These are phyloP conservation scores for Microcos paniculata DNA, from an alignment of 345 rosid genomes.

Conservation along the genomic window DNA sequence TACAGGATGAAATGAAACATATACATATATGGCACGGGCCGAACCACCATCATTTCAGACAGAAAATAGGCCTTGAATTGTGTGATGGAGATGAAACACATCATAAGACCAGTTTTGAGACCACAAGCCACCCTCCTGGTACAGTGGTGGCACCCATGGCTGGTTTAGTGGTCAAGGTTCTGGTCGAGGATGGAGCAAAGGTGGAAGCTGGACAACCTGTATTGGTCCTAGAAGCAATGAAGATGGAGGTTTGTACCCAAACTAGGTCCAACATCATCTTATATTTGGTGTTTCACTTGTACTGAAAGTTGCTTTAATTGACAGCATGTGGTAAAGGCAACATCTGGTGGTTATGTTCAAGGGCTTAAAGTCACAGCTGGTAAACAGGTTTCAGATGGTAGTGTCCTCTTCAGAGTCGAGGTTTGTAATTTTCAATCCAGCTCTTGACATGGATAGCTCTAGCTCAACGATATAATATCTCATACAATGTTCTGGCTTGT, in stretches of 20 bases:
- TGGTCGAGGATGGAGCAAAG: conserved; percentile 58
- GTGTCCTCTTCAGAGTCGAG: conserved; percentile 71
- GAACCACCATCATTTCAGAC: conserved; percentile 65
- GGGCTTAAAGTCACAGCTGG: conserved; percentile 73
- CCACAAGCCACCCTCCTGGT: conserved; percentile 58
- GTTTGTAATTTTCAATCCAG: conserved; percentile 30
- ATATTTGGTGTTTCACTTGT: neutral
- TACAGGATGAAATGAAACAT: conserved; percentile 64
- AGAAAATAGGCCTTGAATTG: conserved; percentile 54
- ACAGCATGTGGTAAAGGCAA: conserved; percentile 89
- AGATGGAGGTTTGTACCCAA: conserved; percentile 79
- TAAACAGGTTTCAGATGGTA: conserved; percentile 73
- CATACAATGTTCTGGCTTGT: neutral
- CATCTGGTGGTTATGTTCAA: conserved; percentile 56
- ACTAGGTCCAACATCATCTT: neutral
- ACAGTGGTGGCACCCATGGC: conserved; percentile 90
- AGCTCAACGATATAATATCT: neutral
- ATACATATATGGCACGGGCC: conserved; percentile 75
- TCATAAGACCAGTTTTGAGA: conserved; percentile 50
- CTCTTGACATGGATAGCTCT: neutral
- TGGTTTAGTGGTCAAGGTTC: conserved; percentile 90
- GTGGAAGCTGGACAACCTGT: conserved; percentile 81
- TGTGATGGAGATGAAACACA: conserved; percentile 57
- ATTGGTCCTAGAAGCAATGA: conserved; percentile 91
- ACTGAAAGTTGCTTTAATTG: neutral